Conservation (phyloP, 1,139 yeast species). For the Entelexis sorbosivorans region DNA sequence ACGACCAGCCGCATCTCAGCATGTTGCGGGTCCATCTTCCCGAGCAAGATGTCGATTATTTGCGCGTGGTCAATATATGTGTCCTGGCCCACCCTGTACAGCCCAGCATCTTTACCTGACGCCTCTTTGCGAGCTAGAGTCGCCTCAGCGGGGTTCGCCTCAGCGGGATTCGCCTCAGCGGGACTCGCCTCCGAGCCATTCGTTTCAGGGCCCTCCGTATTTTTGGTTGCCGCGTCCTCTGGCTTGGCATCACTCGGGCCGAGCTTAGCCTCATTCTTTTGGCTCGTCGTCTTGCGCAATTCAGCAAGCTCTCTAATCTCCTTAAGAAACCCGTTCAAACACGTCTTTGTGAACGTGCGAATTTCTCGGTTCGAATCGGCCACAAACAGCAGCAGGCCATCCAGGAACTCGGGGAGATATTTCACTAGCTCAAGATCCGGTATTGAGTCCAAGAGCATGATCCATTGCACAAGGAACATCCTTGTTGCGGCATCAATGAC, state of each 20-base stretch:
- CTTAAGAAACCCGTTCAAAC: slow-evolving; percentile 61
- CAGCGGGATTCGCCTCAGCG: not conserved
- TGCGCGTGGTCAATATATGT: slow-evolving; percentile 70
- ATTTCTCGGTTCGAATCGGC: slow-evolving; percentile 84
- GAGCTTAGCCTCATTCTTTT: too few species aligned
- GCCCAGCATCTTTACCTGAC: slow-evolving; percentile 14
- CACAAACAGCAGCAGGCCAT: slow-evolving; percentile 70
- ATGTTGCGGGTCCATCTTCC: slow-evolving; percentile 63
- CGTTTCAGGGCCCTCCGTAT: not conserved
- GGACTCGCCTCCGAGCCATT: too few species aligned
- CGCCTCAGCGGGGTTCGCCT: too few species aligned
- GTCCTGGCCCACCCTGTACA: slow-evolving; percentile 74
- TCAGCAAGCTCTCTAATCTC: slow-evolving; percentile 69
- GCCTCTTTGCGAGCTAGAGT: not conserved
- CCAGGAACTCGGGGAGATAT: slow-evolving; percentile 78
- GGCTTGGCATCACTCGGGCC: not conserved
- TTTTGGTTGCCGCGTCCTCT: slow-evolving; percentile 14
- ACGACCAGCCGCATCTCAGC: slow-evolving; percentile 73
- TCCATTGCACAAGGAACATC: slow-evolving; percentile 86
- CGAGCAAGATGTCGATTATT: slow-evolving; percentile 66
- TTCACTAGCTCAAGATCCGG: slow-evolving; percentile 85
- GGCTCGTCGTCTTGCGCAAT: slow-evolving; percentile 36
- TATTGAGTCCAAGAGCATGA: slow-evolving; percentile 77
- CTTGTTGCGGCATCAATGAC: slow-evolving; percentile 89
- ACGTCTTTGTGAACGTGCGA: slow-evolving; percentile 69